Evolutionary conservation across 768 basidiomycete genomes (phyloP), one percentile per base, ranked within the genome.

Genomic region (Boletus rufocinnamomeus): DNA sequence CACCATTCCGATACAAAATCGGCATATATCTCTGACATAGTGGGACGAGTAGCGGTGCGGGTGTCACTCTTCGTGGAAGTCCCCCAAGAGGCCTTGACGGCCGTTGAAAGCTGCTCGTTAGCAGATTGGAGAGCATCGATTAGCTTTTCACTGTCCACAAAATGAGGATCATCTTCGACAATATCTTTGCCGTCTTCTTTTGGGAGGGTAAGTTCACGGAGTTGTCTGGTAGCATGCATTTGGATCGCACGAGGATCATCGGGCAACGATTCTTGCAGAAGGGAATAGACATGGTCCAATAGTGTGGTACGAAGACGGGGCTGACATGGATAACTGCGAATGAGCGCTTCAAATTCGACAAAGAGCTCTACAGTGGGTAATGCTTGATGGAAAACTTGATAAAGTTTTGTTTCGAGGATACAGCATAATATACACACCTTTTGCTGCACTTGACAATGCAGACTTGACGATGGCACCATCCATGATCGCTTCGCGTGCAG

Each of bases 381-480:
- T 19, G 77, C 82, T 79, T 59, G 56, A 58, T 62, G 45, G 21
- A 43, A 51, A 50, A n/a, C 32, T 60, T 23, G 52, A 50, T 53
- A 43, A 57, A 55, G 60, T 52, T 19, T 62, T 52, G 8, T 61
- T 49, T 54, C 62, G 8, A 45, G 60, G 53, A 51, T 66, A 54
- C 43, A 65, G 45, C 19, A 61, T 54, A 8, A 57, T 38, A 32
- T 52, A 72, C 71, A 59, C 69, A 87, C 93, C 89, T 83, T 88
- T 79, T 13, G 79, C 82, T 32, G 93, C 93, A 62, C 82, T 88
- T 21, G 79, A 75, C 50, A 94, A 83, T n/a, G 91, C 91, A 45
- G 85, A 80, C 68, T 83, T 85, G 40, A 91, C 89, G 64, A 93
- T 91, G 4, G 82, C 90, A 27, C 93, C 93, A 51, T 85, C 77